Base-by-base conservation (phyloP, 768 basidiomycete genomes). In the Leccinum disarticulatum region DNA sequence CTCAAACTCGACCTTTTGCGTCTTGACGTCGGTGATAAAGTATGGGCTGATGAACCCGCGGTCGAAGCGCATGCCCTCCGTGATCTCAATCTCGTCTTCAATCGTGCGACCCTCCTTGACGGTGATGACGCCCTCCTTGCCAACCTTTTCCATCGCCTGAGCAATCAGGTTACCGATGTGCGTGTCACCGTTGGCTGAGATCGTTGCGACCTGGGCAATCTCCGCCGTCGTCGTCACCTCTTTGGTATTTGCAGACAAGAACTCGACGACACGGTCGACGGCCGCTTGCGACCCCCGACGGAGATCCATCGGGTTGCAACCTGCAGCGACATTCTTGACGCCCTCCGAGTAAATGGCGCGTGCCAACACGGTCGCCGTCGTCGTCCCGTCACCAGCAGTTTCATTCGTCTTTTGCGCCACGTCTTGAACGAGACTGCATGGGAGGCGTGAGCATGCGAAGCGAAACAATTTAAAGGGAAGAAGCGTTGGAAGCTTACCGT, bases 1-100 rank as follows among this genome's bases (percentile, higher is more conserved):
- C 80, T 99, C 96, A 64, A 97, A 91, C 74, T 98, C 95, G 80
- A 90, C 90, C 74, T 91, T 93, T 74, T 98, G 96, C 48, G 83
- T 71, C 85, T 98, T 98, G 81, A 95, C 91, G 79, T 99, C 94
- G 64, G 96, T 98, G 77, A 99, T 87, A 75, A 98, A 97, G 85
- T 98, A 98, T 0, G 95, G 93, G 1, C 92, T 94, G 77, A 98
- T 96, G 83, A 86, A 99, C 22, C 96, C 96, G 56, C 96, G 91
- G 85, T 99, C 96, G 79, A 99, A 98, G 70, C 95, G 88, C 96
- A 99, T 99, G 76, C 96, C 96, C 79, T 99, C 96, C 28, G 96
- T 98, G 70, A 99, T 95, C 75, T 99, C 96, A 72, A 98, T 98
- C 77, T 97, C 95, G 72, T 99, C 96, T 68, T 98, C 95, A 64